Conservation (phyloP, 2,329 filamentous ascomycete genomes). For the Hirsutella thompsonii region DNA sequence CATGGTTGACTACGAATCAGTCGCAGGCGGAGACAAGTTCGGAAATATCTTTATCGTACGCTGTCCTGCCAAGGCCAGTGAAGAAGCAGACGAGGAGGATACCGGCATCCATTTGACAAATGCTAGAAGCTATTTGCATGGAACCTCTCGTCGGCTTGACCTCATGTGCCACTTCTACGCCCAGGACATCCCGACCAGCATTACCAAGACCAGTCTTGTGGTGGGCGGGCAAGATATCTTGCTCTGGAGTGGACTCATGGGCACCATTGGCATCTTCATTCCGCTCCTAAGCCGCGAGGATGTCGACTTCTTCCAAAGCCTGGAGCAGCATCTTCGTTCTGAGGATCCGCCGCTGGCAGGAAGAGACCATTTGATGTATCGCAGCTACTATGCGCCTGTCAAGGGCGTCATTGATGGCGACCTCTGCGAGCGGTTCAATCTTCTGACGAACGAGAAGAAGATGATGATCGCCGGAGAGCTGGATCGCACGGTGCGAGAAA, state of each 20-base stretch:
- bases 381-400: constrained; percentile 89
- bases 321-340: constrained; percentile 76
- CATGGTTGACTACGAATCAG: constrained; percentile 96
- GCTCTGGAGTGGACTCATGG: constrained; percentile 88
- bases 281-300: constrained; percentile 88
- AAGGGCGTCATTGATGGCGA: constrained; percentile 97
- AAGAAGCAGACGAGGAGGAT: constrained; percentile 84
- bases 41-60: constrained; percentile 91
- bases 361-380: constrained; percentile 88
- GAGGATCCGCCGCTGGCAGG: constrained; percentile 84
- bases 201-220: constrained; percentile 80
- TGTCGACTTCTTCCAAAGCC: constrained; percentile 91
- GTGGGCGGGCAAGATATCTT: constrained; percentile 85
- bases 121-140: constrained; percentile 79
- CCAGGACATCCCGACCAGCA: constrained; percentile 83
- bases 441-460: constrained; percentile 80
- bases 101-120: constrained; percentile 85
- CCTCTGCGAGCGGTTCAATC: constrained; percentile 80
- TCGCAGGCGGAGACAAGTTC: constrained; percentile 92
- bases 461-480: constrained; percentile 88
- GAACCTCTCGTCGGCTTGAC: constrained; percentile 71
- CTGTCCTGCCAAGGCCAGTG: constrained; percentile 72
- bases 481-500: constrained; percentile 80
- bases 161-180: constrained; percentile 82
- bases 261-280: constrained; percentile 84